Evolutionary conservation across 202 grass and related monocot species (phyloP).

Genomic region (Eragrostis tef): DNA sequence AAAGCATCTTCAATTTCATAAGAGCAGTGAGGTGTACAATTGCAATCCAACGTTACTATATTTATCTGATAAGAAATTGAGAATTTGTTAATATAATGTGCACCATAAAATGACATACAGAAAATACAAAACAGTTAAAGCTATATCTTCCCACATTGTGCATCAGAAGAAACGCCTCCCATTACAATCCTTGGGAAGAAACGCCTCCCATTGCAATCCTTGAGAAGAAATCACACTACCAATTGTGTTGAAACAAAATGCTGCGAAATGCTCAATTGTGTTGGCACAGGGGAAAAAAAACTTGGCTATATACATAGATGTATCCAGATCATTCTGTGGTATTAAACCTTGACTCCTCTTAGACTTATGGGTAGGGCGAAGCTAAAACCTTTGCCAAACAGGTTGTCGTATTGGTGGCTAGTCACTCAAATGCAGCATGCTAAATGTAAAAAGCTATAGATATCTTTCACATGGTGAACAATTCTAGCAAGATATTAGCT

Average conservation of each 20-base stretch:
- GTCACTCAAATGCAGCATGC: not conserved
- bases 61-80: not conserved
- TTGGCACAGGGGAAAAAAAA: too few relatives aligned
- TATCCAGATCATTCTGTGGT: not conserved
- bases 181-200: not conserved
- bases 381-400: not conserved
- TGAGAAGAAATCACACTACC: not conserved
- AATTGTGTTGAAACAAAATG: not conserved
- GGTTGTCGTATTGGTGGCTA: not conserved
- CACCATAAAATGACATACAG: not conserved
- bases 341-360: not conserved
- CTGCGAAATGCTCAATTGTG: too few relatives aligned
- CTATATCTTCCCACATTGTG: not conserved
- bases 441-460: too few relatives aligned
- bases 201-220: not conserved
- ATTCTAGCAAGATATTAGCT: not conserved
- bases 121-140: not conserved
- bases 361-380: not conserved
- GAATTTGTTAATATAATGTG: not conserved
- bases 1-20: constrained; percentile 19
- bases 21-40: not conserved
- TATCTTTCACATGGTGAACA: not conserved
- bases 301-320: too few relatives aligned
- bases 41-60: not conserved
- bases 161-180: not conserved